Percentiles rank a stretch among this genome's conserved stretches.
These are phyloP conservation scores for Cryptococcus sp. DNA, from an alignment of 1,284 basidiomycete genomes.

Conservation along the genomic window DNA sequence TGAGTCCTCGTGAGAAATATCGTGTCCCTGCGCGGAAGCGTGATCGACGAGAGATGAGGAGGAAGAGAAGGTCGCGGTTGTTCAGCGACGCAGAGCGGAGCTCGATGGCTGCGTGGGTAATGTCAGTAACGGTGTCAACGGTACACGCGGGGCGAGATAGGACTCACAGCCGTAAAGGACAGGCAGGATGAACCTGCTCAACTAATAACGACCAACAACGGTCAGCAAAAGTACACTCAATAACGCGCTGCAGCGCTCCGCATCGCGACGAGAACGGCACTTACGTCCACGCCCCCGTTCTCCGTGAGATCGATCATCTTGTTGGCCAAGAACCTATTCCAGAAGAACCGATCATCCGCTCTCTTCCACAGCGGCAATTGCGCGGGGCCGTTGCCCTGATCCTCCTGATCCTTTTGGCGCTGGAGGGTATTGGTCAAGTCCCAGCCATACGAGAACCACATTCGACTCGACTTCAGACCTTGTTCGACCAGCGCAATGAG, in stretches of 20 bases:
- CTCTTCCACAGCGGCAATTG: conserved; percentile 51
- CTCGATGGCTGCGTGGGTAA: conserved; percentile 70
- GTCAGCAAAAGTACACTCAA: conserved; percentile 2
- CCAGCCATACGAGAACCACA: conserved; percentile 90
- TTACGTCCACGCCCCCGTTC: conserved; percentile 46
- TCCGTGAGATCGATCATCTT: conserved; percentile 54
- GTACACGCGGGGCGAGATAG: not conserved
- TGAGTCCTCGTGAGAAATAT: conserved; percentile 94
- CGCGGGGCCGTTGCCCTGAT: conserved; percentile 67
- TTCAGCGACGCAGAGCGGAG: conserved; percentile 76
- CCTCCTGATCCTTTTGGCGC: conserved; percentile 67
- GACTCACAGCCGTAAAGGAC: conserved; percentile 84
- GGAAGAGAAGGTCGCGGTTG: conserved; percentile 77
- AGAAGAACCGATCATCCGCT: conserved; percentile 96
- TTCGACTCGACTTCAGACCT: conserved; percentile 75
- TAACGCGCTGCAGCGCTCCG: not conserved
- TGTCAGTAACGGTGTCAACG: not conserved
- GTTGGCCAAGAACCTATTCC: conserved; percentile 74
- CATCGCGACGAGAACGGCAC: conserved; percentile 10
- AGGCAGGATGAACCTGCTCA: conserved; percentile 85
- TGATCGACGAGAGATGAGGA: conserved; percentile 88
- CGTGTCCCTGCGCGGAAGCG: conserved; percentile 93
- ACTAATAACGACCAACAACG: conserved; percentile 55
- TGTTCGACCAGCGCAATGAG: conserved; percentile 82
- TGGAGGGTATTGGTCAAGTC: conserved; percentile 89